These are phyloP conservation scores for Bonia amplexicaulis DNA, from an alignment of 176 grass and related monocot species.

Conservation along the genomic window DNA sequence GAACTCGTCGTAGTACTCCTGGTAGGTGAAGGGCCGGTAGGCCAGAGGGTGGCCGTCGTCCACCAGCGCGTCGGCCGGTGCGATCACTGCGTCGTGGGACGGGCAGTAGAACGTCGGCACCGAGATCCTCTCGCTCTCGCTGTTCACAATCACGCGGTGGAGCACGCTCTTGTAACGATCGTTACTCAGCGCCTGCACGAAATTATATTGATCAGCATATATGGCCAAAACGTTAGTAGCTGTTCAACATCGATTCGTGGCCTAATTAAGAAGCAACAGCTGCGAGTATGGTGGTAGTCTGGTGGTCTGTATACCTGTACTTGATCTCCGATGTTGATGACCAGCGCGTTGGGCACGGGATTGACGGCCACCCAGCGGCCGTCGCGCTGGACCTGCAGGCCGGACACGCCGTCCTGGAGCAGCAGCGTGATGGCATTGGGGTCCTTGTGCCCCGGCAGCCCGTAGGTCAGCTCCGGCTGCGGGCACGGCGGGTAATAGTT, in stretches of 20 bases:
- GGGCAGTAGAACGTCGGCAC: conserved; percentile 87
- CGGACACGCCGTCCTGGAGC: conserved; percentile 80
- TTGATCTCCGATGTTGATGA: conserved; percentile 94
- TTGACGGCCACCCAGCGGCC: conserved; percentile 68
- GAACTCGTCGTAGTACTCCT: conserved; percentile 67
- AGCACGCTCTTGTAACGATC: conserved; percentile 75
- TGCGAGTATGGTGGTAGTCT: not conserved
- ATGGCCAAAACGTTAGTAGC: not conserved
- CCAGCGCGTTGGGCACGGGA: conserved; percentile 55
- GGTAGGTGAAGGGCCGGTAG: conserved; percentile 71
- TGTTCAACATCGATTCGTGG: not conserved
- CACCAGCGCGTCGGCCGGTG: conserved; percentile 46
- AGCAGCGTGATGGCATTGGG: conserved; percentile 85
- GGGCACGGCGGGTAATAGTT: conserved; percentile 94
- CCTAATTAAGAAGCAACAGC: not conserved
- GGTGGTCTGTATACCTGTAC: conserved; percentile 39
- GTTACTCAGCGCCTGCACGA: conserved; percentile 66
- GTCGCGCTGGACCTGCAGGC: conserved; percentile 59
- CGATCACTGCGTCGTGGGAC: conserved; percentile 47
- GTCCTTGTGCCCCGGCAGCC: conserved; percentile 82
- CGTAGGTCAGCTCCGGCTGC: conserved; percentile 88
- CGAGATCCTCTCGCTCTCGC: conserved; percentile 70
- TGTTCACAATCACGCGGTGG: conserved; percentile 80
- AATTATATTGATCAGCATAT: not conserved
- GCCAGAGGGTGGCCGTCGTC: conserved; percentile 39